Evolutionary conservation across 345 rosid species (phyloP), one percentile per base, ranked within the genome.

Genomic region (Brassica juncea): DNA sequence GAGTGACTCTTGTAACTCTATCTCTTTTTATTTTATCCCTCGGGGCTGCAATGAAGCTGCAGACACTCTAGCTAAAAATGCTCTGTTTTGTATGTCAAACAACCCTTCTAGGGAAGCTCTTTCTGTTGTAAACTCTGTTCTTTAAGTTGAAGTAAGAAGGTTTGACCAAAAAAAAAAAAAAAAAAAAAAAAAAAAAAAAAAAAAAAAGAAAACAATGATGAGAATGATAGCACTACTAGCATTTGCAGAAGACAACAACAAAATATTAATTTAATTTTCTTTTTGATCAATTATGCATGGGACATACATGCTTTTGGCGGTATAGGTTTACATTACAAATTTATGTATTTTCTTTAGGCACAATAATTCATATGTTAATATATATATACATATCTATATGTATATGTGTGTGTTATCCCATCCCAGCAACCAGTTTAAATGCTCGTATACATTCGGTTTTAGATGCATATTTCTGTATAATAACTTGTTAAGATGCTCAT

Each of bases 211-310:
- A 30, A 4, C 77, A 66, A 72, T 72, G 82, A 66, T 72, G 77
- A 79, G 15, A 58, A 68, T 79, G 82, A 67, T 79, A 32, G 73
- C 70, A 59, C 74, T 73, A 68, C 78, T 59, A 68, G 54, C 78
- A 73, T 79, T 58, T 73, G 32, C 44, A 79, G 34, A 79, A 60
- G 68, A 73, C 74, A 79, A 73, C 82, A 68, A 67, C 9, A 60
- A 30, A 42, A 32, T 59, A 73, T n/a, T 49, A 79, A 44, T 73
- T 32, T 68, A 32, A 68, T 47, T 73, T 79, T 79, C 70, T 79
- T 73, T 79, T 52, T 68, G 70, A 68, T 79, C 82, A 79, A 79
- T 79, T 73, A 79, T 79, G 82, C 74, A 79, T 73, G 78, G 78
- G 82, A 79, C 78, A 79, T 79, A 73, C 78, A 23, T 4, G 27